phyloP scores from a whole-genome alignment of 495 filamentous ascomycete genomes.

The Hypoxylon fuscum region DNA sequence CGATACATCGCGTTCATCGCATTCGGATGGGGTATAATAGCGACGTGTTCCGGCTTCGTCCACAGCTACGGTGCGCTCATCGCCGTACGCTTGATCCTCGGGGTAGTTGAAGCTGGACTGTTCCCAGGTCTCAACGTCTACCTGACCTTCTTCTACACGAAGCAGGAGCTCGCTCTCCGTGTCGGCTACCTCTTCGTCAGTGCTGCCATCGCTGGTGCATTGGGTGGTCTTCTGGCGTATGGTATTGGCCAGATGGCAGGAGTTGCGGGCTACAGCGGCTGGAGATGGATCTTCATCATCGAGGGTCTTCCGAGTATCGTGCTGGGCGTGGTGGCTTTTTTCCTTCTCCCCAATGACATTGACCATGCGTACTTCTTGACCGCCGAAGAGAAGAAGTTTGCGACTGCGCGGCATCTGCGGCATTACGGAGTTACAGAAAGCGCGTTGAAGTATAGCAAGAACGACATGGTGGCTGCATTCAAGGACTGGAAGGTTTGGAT shows the following conservation, averaged over 20 bases:
- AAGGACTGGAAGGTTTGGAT: slow-evolving; percentile 71
- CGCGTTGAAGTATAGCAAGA: slow-evolving; percentile 65
- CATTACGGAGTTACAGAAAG: slow-evolving; percentile 68
- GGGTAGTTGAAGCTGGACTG: slow-evolving; percentile 71
- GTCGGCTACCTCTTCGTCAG: slow-evolving; percentile 81
- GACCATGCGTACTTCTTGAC: slow-evolving; percentile 69
- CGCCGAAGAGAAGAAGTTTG: slow-evolving; percentile 65
- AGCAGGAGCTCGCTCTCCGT: slow-evolving; percentile 75
- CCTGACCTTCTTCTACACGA: slow-evolving; percentile 78
- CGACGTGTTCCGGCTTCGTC: slow-evolving; percentile 72
- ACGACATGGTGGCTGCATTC: slow-evolving; percentile 59
- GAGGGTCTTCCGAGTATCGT: slow-evolving; percentile 76
- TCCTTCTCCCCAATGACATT: slow-evolving; percentile 71
- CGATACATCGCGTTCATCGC: slow-evolving; percentile 73
- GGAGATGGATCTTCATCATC: slow-evolving; percentile 75
- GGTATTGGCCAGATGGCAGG: slow-evolving; percentile 78
- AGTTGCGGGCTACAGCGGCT: slow-evolving; percentile 65
- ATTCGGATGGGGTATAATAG: slow-evolving; percentile 74
- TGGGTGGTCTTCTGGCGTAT: slow-evolving; percentile 78
- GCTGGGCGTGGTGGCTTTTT: slow-evolving; percentile 68
- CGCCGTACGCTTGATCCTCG: slow-evolving; percentile 69
- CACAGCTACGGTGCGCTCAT: slow-evolving; percentile 61
- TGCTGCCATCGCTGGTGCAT: slow-evolving; percentile 77
- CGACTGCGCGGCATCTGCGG: slow-evolving; percentile 53
- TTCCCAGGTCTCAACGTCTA: slow-evolving; percentile 78